These are phyloP conservation scores for Cladobotryum mycophilum DNA, from an alignment of 2,329 filamentous ascomycete genomes.

Conservation along the genomic window DNA sequence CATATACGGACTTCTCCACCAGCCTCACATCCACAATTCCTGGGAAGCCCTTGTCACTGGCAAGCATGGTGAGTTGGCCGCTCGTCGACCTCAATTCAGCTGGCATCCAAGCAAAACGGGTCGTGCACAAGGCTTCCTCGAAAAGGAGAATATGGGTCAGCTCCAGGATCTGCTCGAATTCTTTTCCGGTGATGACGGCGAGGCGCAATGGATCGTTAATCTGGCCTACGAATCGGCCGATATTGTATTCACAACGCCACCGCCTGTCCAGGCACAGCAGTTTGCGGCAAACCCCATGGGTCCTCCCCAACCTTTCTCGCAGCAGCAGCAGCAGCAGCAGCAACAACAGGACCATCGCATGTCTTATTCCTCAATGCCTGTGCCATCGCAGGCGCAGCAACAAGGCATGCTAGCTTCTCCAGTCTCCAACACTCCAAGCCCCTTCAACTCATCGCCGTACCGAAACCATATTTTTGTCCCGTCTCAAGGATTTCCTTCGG, in stretches of 20 bases:
- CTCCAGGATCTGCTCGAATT: slow-evolving; percentile 60
- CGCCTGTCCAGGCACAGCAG: slow-evolving; percentile 19
- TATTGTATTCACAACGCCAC: slow-evolving; percentile 33
- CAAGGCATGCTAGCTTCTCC: slow-evolving; percentile 24
- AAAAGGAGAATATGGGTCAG: slow-evolving; percentile 57
- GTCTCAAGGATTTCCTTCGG: slow-evolving; percentile 23
- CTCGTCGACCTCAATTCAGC: slow-evolving; percentile 53
- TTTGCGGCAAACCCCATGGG: slow-evolving; percentile 5
- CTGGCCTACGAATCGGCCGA: slow-evolving; percentile 53
- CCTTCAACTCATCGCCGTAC: slow-evolving; percentile 20
- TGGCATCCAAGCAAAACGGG: slow-evolving; percentile 55
- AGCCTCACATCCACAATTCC: slow-evolving; percentile 53
- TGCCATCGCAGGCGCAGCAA: slow-evolving; percentile 27
- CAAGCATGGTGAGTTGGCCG: slow-evolving; percentile 49
- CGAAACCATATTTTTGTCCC: slow-evolving; percentile 28
- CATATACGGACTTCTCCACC: slow-evolving; percentile 61
- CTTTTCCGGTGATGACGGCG: slow-evolving; percentile 52
- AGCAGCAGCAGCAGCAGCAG: neutral
- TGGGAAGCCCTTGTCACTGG: slow-evolving; percentile 52
- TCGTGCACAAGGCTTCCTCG: slow-evolving; percentile 50
- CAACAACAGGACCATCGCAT: slow-evolving; percentile 21
- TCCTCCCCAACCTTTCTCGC: slow-evolving; percentile 1
- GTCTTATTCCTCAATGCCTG: slow-evolving; percentile 21
- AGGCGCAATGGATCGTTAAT: slow-evolving; percentile 51
- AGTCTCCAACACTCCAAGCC: slow-evolving; percentile 13